Conservation (phyloP, 2,329 filamentous ascomycete genomes). For the Diaporthe batatas region DNA sequence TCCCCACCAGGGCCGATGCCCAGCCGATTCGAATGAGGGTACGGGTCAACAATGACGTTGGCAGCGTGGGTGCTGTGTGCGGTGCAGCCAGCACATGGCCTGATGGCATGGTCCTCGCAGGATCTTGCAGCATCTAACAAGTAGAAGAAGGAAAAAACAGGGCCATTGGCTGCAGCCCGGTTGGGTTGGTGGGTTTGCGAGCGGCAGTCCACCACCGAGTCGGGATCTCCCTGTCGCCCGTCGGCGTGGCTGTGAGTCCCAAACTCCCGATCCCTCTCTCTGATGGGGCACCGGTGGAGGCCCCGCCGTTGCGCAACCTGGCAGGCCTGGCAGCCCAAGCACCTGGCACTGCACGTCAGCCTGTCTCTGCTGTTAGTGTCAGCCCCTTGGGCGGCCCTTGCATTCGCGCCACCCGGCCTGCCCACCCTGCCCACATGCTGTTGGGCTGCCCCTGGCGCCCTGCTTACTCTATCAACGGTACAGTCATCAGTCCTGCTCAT, state of each 20-base stretch:
- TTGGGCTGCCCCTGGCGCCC: neutral
- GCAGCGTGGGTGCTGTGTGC: neutral
- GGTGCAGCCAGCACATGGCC: neutral
- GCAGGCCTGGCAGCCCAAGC: too few species aligned
- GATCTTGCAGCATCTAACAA: neutral
- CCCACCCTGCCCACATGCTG: neutral
- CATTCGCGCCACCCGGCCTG: neutral
- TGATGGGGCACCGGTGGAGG: slow-evolving; percentile 15
- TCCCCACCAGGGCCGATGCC: slow-evolving; percentile 1
- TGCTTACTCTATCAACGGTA: neutral
- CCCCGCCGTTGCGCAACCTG: slow-evolving; percentile 22
- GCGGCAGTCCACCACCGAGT: neutral
- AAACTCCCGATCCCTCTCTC: slow-evolving; percentile 17
- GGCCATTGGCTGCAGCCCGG: slow-evolving; percentile 15
- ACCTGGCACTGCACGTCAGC: slow-evolving; percentile 22
- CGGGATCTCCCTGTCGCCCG: slow-evolving; percentile 28
- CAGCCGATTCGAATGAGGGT: neutral
- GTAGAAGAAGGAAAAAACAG: neutral
- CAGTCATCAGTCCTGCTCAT: neutral
- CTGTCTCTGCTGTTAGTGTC: slow-evolving; percentile 26
- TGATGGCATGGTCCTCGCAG: neutral
- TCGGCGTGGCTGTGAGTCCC: slow-evolving; percentile 28
- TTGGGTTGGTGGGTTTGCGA: neutral
- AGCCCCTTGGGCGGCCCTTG: slow-evolving; percentile 16
- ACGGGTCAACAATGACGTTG: slow-evolving; percentile 12